Percentiles rank a stretch among this genome's conserved stretches.
Evolutionary conservation across 768 basidiomycete species (phyloP).

Genomic region (Lactarius tabidus): DNA sequence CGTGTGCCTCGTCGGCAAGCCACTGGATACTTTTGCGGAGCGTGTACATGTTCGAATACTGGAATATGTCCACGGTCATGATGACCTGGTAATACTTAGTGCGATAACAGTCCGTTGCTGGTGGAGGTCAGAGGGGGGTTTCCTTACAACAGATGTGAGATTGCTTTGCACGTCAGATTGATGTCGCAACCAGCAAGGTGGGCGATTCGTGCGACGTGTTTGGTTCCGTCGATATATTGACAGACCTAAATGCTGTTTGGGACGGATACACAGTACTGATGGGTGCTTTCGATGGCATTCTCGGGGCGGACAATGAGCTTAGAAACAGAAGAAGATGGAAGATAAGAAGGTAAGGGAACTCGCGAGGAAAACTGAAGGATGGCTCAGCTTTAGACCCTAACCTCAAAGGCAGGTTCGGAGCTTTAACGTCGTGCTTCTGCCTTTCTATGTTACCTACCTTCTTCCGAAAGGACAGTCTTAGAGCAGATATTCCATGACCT

Average conservation of each 20-base stretch:
- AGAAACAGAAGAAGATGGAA: no score
- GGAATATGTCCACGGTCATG: constrained; percentile 96
- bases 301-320: no score
- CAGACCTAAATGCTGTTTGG: constrained; percentile 50
- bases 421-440: no score
- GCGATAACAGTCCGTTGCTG: not conserved
- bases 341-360: no score
- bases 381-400: no score
- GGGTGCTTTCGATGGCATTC: no score
- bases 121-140: not conserved
- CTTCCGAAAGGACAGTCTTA: no score
- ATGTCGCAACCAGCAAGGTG: constrained; percentile 87
- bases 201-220: constrained; percentile 88
- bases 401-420: no score
- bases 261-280: constrained; percentile 11
- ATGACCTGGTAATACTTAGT: constrained; percentile 93
- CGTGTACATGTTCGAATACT: constrained; percentile 97
- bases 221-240: constrained; percentile 82
- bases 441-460: no score
- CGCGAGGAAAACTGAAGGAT: no score
- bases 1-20: constrained; percentile 80
- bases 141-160: constrained; percentile 86
- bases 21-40: constrained; percentile 81
- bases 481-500: no score
- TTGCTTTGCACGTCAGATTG: constrained; percentile 74